Conservation (phyloP, 2,329 filamentous ascomycete species). For the Alternaria atra region DNA sequence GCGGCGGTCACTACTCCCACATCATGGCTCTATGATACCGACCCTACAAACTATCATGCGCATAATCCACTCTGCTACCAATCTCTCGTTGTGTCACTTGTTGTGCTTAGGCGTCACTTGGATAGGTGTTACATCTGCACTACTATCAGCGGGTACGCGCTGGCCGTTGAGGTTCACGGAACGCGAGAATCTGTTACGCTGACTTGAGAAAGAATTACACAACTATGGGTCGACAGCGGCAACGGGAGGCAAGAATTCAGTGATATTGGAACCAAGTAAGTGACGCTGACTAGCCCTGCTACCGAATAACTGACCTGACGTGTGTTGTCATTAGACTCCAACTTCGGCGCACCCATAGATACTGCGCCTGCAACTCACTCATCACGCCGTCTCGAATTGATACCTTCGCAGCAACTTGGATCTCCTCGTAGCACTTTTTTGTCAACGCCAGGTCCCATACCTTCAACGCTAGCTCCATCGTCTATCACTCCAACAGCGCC, state of each 20-base stretch:
- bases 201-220: conserved; percentile 25
- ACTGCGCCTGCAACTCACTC: conserved; percentile 9
- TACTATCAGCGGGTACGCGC: conserved; percentile 34
- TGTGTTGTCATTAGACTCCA: conserved; percentile 4
- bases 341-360: conserved; percentile 13
- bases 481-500: conserved; percentile 9
- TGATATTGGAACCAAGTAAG: conserved; percentile 33
- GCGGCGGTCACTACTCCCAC: conserved; percentile 18
- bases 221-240: conserved; percentile 15
- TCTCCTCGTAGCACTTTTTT: conserved; percentile 6
- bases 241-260: conserved; percentile 16
- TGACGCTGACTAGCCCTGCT: not conserved
- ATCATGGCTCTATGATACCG: conserved; percentile 15
- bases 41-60: conserved; percentile 23
- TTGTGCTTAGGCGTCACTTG: conserved; percentile 34
- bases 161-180: conserved; percentile 8
- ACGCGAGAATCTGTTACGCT: conserved; percentile 18
- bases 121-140: conserved; percentile 23
- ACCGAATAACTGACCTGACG: not conserved
- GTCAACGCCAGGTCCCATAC: conserved; percentile 6
- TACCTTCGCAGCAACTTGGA: conserved; percentile 18
- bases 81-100: conserved; percentile 25
- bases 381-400: conserved; percentile 7
- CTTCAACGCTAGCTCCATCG: conserved; percentile 12
- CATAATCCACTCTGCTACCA: conserved; percentile 10